Conservation (phyloP, 192 early-diverging fungal species). For the Powellomyces hirtus region DNA sequence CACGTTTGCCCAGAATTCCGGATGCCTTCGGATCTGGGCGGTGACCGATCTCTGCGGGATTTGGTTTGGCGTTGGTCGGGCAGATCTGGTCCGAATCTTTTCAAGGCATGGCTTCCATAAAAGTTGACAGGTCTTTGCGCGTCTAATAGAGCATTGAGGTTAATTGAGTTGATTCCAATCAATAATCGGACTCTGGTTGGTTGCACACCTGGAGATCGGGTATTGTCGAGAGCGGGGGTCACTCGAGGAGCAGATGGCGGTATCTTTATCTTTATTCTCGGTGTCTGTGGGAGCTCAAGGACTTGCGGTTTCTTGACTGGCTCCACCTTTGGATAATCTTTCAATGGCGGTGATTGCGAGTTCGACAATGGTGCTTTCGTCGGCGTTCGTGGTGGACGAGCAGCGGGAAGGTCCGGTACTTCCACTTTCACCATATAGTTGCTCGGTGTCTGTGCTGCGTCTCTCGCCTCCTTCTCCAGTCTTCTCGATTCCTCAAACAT, state of each 20-base stretch:
- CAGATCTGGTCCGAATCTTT: not conserved
- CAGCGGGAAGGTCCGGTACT: no score
- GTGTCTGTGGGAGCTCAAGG: not conserved
- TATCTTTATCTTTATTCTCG: not conserved
- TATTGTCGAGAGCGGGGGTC: not conserved
- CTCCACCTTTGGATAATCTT: no score
- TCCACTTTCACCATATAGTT: no score
- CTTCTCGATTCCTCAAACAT: no score
- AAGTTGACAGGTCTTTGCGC: not conserved
- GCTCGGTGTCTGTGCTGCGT: no score
- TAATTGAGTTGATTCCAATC: no score
- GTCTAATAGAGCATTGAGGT: no score
- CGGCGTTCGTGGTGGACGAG: no score
- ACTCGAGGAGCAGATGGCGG: not conserved
- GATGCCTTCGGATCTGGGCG: conserved; percentile 43
- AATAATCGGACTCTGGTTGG: not conserved
- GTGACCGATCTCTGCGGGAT: not conserved
- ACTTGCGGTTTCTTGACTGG: no score
- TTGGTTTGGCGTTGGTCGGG: not conserved
- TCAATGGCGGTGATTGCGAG: no score
- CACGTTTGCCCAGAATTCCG: conserved; percentile 65
- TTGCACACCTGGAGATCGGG: not conserved
- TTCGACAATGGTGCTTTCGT: no score
- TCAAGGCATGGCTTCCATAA: not conserved
- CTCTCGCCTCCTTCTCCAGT: no score